Conservation (phyloP, 1,284 basidiomycete genomes). For the Entoloma clypeatum region DNA sequence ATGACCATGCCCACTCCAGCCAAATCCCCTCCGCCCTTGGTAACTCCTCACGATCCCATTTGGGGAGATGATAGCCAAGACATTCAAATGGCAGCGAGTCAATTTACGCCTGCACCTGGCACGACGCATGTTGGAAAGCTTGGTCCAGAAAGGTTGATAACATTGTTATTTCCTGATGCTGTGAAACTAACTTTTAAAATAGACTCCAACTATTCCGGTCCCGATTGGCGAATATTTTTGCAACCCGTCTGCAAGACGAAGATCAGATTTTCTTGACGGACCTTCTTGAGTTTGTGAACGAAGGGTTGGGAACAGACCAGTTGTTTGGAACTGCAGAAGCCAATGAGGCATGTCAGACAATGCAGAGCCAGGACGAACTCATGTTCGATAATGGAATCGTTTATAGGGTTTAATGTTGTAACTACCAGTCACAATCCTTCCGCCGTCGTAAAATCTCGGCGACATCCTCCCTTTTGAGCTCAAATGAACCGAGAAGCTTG, state of each 20-base stretch:
- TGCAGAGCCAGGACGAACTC: conserved; percentile 83
- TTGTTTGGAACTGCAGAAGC: conserved; percentile 84
- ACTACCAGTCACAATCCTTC: conserved; percentile 27
- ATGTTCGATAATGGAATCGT: conserved; percentile 85
- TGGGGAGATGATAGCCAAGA: conserved; percentile 66
- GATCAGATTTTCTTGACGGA: conserved; percentile 72
- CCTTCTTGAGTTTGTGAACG: conserved; percentile 77
- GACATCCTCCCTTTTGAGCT: conserved; percentile 53
- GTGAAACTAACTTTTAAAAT: conserved; percentile 1
- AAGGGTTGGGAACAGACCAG: conserved; percentile 62
- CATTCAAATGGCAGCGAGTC: conserved; percentile 54
- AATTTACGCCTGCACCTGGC: conserved; percentile 28
- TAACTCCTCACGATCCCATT: conserved; percentile 43
- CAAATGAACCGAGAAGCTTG: conserved; percentile 43
- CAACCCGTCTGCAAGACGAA: conserved; percentile 65
- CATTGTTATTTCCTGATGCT: not conserved
- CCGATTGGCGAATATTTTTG: conserved; percentile 69
- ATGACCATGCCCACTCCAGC: conserved; percentile 45
- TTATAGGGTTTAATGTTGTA: conserved; percentile 55
- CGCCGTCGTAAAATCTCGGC: conserved; percentile 46
- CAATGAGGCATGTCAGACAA: conserved; percentile 65
- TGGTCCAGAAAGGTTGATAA: conserved; percentile 51
- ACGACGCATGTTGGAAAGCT: conserved; percentile 40
- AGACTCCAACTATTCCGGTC: conserved; percentile 70
- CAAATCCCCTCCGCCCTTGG: conserved; percentile 29